These are phyloP conservation scores for Rhododendron henanense DNA, from an alignment of 148 eudicot species.

Conservation along the genomic window DNA sequence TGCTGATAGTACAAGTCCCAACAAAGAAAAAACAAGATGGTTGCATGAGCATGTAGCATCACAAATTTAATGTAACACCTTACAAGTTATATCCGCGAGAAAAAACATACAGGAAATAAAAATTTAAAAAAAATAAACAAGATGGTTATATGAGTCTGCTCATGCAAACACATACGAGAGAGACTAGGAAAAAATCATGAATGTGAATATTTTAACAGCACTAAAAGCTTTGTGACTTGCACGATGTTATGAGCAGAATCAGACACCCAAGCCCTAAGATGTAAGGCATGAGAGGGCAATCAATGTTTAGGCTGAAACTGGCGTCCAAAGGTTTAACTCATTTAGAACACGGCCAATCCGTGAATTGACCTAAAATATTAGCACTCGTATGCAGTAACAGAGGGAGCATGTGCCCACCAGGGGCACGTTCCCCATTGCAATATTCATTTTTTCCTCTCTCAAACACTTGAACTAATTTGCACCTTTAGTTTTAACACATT, in stretches of 20 bases:
- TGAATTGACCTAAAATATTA: background rate
- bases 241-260: background rate
- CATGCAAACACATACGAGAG: background rate
- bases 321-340: background rate
- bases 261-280: background rate
- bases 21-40: slow-evolving; percentile 11
- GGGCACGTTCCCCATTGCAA: too few species aligned
- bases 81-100: background rate
- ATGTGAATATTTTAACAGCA: background rate
- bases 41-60: slow-evolving; percentile 13
- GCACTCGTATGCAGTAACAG: background rate
- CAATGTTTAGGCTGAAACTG: background rate
- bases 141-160: background rate
- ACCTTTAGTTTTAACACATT: too few species aligned
- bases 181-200: background rate
- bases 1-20: slow-evolving; percentile 29
- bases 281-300: background rate
- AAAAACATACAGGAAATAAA: background rate
- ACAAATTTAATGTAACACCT: background rate
- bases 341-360: background rate
- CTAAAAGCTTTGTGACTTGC: background rate
- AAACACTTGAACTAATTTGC: too few species aligned
- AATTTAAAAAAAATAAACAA: too few species aligned
- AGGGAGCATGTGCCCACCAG: too few species aligned
- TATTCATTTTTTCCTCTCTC: too few species aligned